A percentile compares a stretch with the other conserved stretches of the same genome.
Evolutionary conservation across 345 rosid genomes (phyloP).

Genomic region (Arabidopsis arenosa): DNA sequence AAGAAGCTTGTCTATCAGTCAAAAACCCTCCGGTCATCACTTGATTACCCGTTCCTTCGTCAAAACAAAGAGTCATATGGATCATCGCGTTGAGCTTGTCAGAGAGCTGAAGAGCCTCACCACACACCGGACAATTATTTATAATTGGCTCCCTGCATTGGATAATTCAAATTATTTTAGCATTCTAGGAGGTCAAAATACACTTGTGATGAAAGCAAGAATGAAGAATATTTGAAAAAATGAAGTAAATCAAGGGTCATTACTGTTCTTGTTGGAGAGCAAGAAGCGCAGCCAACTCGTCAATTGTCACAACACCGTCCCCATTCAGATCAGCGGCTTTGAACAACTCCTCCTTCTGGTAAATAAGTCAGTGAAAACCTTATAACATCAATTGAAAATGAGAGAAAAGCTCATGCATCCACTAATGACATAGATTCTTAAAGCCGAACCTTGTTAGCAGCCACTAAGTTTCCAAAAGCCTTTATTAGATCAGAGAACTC

Average conservation of each 20-base stretch:
- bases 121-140: slow-evolving; percentile 88
- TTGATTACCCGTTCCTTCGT: slow-evolving; percentile 96
- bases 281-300: slow-evolving; percentile 91
- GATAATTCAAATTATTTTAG: background rate
- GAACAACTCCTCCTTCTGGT: slow-evolving; percentile 89
- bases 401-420: background rate
- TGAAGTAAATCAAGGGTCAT: slow-evolving; percentile 33
- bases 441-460: slow-evolving; percentile 71
- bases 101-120: slow-evolving; percentile 70
- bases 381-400: background rate
- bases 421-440: background rate
- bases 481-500: slow-evolving; percentile 79
- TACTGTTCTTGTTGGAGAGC: slow-evolving; percentile 90
- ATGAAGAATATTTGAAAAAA: background rate
- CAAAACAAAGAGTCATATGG: slow-evolving; percentile 91
- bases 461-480: slow-evolving; percentile 87
- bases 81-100: slow-evolving; percentile 84
- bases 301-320: slow-evolving; percentile 87
- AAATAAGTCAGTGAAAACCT: slow-evolving; percentile 32
- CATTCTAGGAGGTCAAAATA: background rate
- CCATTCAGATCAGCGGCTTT: slow-evolving; percentile 86
- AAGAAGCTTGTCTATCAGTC: slow-evolving; percentile 92
- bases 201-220: slow-evolving; percentile 4
- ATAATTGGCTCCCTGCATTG: slow-evolving; percentile 75
- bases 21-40: slow-evolving; percentile 94